These are phyloP conservation scores for Byssothecium circinans DNA, from an alignment of 2,329 filamentous ascomycete species.

Conservation along the genomic window DNA sequence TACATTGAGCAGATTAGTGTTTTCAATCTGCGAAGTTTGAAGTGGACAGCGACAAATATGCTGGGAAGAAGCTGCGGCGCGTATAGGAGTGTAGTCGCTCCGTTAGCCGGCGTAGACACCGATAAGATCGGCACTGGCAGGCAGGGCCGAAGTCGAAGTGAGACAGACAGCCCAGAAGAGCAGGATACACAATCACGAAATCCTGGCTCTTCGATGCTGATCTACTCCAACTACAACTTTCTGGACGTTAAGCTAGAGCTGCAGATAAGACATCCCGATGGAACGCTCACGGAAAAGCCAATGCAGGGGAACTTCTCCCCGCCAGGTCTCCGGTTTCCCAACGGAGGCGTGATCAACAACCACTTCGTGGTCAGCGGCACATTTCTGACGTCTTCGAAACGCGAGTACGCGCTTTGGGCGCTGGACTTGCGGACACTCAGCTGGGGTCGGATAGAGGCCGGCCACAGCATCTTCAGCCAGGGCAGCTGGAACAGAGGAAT, in stretches of 20 bases:
- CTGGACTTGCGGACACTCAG: conserved; percentile 83
- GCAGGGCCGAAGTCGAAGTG: conserved; percentile 38
- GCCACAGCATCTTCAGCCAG: conserved; percentile 87
- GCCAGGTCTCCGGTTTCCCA: conserved; percentile 90
- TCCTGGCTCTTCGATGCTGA: conserved; percentile 73
- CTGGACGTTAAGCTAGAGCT: conserved; percentile 94
- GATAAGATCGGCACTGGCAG: conserved; percentile 66
- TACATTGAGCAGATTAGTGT: conserved; percentile 99
- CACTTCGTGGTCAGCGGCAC: conserved; percentile 98
- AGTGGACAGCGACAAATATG: conserved; percentile 88
- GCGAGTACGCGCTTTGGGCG: conserved; percentile 97
- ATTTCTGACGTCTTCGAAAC: conserved; percentile 95
- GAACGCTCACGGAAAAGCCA: conserved; percentile 78
- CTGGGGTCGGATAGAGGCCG: conserved; percentile 95
- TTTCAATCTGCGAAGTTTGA: conserved; percentile 91
- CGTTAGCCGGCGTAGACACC: conserved; percentile 68
- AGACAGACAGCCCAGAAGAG: conserved; percentile 43
- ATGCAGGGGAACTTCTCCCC: conserved; percentile 89
- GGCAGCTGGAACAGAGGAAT: conserved; percentile 98
- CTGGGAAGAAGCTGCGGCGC: conserved; percentile 93
- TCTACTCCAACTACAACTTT: conserved; percentile 99
- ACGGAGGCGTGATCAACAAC: conserved; percentile 91
- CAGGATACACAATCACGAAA: conserved; percentile 33
- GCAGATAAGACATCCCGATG: conserved; percentile 83
- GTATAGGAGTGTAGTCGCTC: conserved; percentile 92